Percentiles rank a stretch among this genome's conserved stretches.
Evolutionary conservation across 139 green algal species (phyloP).

Genomic region (Chloropicon primus): DNA sequence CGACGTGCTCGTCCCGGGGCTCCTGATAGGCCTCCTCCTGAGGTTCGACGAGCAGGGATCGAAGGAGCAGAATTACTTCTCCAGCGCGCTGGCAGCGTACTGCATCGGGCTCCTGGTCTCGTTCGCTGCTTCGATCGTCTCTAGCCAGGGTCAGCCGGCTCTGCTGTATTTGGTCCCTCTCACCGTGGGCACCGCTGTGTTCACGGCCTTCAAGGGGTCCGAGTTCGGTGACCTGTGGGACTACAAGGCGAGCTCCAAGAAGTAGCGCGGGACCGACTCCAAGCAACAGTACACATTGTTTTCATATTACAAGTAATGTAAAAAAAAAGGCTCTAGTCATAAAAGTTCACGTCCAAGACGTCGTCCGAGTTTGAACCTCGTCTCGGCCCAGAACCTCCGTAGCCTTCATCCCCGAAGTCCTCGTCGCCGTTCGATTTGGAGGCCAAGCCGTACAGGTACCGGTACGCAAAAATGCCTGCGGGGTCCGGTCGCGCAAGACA

Average conservation of each 20-base stretch:
- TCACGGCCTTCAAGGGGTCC: constrained; percentile 20
- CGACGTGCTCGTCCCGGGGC: constrained; percentile 76
- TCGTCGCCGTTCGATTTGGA: not conserved
- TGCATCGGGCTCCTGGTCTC: constrained; percentile 49
- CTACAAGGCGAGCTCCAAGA: not conserved
- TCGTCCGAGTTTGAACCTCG: not conserved
- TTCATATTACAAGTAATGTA: too few relatives aligned
- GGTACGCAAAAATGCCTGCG: not conserved
- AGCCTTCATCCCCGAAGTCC: not conserved
- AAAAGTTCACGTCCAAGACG: not conserved
- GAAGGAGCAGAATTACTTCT: constrained; percentile 8
- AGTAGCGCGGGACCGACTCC: not conserved
- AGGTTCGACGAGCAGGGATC: constrained; percentile 17
- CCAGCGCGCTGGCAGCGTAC: constrained; percentile 38
- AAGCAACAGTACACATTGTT: not conserved
- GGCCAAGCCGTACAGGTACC: not conserved
- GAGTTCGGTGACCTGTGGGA: constrained; percentile 35
- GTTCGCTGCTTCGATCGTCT: constrained; percentile 70
- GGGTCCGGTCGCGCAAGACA: too few relatives aligned
- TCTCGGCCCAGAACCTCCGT: not conserved
- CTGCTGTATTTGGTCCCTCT: constrained; percentile 65
- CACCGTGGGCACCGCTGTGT: constrained; percentile 31
- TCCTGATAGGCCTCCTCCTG: constrained; percentile 60
- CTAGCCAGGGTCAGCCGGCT: constrained; percentile 53
- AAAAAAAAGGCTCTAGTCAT: not conserved